Evolutionary conservation across 345 rosid genomes (phyloP), one percentile per base, ranked within the genome.

Genomic region (Adansonia digitata): DNA sequence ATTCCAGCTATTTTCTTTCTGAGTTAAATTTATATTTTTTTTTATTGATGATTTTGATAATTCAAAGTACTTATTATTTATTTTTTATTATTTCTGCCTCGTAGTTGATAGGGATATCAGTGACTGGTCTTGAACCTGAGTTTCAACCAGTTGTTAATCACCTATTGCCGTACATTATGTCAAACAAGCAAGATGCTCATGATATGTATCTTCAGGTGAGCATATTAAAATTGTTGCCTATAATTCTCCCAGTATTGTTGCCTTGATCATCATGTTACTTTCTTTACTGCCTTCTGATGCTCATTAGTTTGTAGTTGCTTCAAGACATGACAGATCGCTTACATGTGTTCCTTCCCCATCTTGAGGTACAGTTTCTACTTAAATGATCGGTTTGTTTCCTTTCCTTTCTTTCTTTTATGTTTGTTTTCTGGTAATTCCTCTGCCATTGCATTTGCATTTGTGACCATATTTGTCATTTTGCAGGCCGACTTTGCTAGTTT

Each of bases 121-220:
- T 90, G 64, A 46, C 85, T 79, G 88, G 94, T 73, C 94, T 92
- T 74, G 94, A 88, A 67, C 91, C 92, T 15, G 97, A 90, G 81
- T 92, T 92, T 77, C 97, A 90, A 77, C 94, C 94, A 27, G 93
- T 92, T 77, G 87, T 92, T 52, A 89, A 80, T 86, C 92, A 90
- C 78, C 78, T 92, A 75, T 82, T 92, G 79, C 97, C 94, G 2
- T 84, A 82, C 69, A 90, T 92, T 65, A 37, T 82, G 49, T 83
- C 87, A n/a, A 94, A 88, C 87, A 92, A 86, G 75, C 97, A 85
- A 76, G 97, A 90, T 77, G 83, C 85, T 63, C 85, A 86, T 34
- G 91, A 92, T 77, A 78, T 90, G 85, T 86, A 92, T 87, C 97
- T 92, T 79, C 91, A 88, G 94, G 97, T 92, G 69, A 71, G 60